Conservation (phyloP, 768 basidiomycete species). For the Chalciporus chontae region DNA sequence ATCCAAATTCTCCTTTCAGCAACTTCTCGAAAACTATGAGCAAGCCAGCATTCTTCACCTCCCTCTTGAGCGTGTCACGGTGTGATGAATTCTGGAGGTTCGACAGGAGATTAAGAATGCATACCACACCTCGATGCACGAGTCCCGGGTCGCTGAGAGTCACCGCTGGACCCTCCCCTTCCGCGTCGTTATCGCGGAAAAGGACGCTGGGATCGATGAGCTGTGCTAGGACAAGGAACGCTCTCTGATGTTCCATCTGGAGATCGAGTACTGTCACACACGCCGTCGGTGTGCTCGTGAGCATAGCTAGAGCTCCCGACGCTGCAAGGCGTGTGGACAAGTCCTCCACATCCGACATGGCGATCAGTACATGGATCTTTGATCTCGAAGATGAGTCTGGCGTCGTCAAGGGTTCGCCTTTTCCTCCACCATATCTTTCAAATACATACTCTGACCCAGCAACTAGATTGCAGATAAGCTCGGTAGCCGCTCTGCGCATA, state of each 20-base stretch:
- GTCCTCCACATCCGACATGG: conserved; percentile 86
- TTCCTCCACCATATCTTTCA: conserved; percentile 59
- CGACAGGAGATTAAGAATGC: conserved; percentile 58
- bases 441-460: conserved; percentile 74
- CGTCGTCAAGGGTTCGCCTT: conserved; percentile 39
- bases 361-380: conserved; percentile 77
- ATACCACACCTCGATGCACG: conserved; percentile 76
- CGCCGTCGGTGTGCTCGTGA: conserved; percentile 59
- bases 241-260: conserved; percentile 59
- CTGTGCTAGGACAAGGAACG: conserved; percentile 62
- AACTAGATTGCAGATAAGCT: conserved; percentile 90
- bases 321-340: conserved; percentile 83
- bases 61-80: conserved; percentile 44
- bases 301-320: conserved; percentile 80
- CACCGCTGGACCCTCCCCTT: conserved; percentile 31
- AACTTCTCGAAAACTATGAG: conserved; percentile 48
- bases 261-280: conserved; percentile 62
- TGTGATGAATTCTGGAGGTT: conserved; percentile 40
- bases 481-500: conserved; percentile 82
- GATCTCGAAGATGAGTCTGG: conserved; percentile 37
- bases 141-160: conserved; percentile 50
- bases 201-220: conserved; percentile 58
- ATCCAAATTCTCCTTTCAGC: conserved; percentile 40
- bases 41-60: conserved; percentile 53
- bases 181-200: conserved; percentile 31